A percentile compares a stretch with the other conserved stretches of the same genome.
Evolutionary conservation across 1,284 basidiomycete genomes (phyloP).

Genomic region (Sporisorium graminicola): DNA sequence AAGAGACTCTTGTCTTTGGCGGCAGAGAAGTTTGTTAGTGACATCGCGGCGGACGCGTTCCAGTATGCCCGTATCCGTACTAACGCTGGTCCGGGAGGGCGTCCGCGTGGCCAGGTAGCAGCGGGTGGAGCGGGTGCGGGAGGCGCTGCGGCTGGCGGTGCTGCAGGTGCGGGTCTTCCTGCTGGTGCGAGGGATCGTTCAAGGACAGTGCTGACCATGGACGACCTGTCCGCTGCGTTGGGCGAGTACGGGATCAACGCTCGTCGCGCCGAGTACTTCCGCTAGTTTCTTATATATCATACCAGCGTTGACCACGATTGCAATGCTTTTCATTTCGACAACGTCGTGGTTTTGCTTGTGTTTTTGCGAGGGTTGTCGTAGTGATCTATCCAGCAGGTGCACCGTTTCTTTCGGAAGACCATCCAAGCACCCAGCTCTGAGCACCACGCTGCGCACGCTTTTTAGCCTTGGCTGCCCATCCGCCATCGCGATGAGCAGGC

Average conservation of each 20-base stretch:
- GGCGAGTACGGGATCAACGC: constrained; percentile 82
- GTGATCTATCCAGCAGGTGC: not conserved
- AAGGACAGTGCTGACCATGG: constrained; percentile 97
- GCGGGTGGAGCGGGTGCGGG: constrained; percentile 17
- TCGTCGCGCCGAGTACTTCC: constrained; percentile 65
- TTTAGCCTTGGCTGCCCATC: constrained; percentile 16
- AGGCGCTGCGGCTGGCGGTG: constrained; percentile 21
- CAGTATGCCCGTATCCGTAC: constrained; percentile 95
- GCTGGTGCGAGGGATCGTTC: constrained; percentile 77
- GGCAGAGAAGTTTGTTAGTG: constrained; percentile 97
- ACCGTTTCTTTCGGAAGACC: constrained; percentile 10
- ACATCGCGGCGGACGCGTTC: constrained; percentile 96
- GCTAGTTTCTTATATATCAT: constrained; percentile 31
- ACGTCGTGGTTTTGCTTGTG: not conserved
- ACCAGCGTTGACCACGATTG: constrained; percentile 2
- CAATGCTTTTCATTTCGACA: constrained; percentile 1
- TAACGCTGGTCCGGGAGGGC: constrained; percentile 71
- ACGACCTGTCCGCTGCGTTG: constrained; percentile 91
- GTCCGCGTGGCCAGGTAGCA: constrained; percentile 45
- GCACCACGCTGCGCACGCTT: constrained; percentile 1
- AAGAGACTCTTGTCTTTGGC: constrained; percentile 94
- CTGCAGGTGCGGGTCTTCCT: constrained; percentile 18
- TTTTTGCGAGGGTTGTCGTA: not conserved
- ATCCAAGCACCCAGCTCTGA: constrained; percentile 26
- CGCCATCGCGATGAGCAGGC: constrained; percentile 7